phyloP scores from a whole-genome alignment of 768 basidiomycete species.

The Pulveroboletus sp. region DNA sequence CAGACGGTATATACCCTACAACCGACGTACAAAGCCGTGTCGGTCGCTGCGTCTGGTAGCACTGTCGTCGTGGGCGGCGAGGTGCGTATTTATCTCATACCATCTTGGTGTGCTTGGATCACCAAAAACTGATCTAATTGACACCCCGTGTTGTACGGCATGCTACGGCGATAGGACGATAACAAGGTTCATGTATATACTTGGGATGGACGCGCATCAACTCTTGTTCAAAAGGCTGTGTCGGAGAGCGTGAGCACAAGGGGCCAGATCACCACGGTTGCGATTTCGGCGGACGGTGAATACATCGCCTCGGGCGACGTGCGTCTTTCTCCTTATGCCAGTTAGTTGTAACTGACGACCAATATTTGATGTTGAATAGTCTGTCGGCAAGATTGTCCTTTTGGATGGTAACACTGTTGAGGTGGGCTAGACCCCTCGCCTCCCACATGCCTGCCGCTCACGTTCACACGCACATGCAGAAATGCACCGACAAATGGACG shows the following conservation, averaged over 20 bases:
- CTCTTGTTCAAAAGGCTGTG: constrained; percentile 50
- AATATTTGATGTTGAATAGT: constrained; percentile 39
- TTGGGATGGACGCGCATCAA: constrained; percentile 59
- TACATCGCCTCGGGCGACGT: constrained; percentile 86
- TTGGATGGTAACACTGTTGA: constrained; percentile 63
- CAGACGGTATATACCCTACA: constrained; percentile 61
- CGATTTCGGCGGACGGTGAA: constrained; percentile 76
- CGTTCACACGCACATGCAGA: constrained; percentile 32
- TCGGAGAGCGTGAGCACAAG: constrained; percentile 59
- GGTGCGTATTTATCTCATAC: constrained; percentile 39
- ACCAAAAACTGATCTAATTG: not conserved
- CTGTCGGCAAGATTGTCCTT: constrained; percentile 76
- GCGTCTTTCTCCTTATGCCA: constrained; percentile 25
- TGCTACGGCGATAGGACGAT: constrained; percentile 48
- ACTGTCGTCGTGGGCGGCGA: constrained; percentile 74
- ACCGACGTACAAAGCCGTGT: constrained; percentile 51
- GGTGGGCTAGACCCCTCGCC: constrained; percentile 31
- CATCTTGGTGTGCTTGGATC: not conserved
- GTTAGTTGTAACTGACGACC: not conserved
- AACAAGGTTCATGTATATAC: constrained; percentile 70
- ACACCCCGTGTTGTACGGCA: not conserved
- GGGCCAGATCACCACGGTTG: constrained; percentile 67
- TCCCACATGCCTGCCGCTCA: not conserved
- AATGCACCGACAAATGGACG: constrained; percentile 77
- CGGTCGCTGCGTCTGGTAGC: constrained; percentile 50